Base-by-base conservation (phyloP, 148 eudicot species). In the Chenopodium formosanum region DNA sequence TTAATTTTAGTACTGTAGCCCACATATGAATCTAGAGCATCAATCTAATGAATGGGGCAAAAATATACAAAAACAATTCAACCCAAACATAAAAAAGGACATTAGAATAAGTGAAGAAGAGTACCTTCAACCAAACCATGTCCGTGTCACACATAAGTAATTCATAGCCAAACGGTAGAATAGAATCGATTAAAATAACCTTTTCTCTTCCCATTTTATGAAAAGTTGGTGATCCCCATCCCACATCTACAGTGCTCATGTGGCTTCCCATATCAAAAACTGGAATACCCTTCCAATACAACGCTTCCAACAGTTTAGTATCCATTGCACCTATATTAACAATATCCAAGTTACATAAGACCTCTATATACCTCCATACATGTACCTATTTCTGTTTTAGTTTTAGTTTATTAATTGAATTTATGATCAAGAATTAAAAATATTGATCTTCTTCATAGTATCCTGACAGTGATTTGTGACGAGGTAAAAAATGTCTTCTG, bases 191-290 rank as follows among this genome's bases (percentile, higher is more conserved):
- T 31, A 96, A 87, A 81, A 94, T 86, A 81, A 92, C 97, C 80
- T 96, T 96, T 83, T 96, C 99, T 83, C 99, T 89, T 78, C 99
- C 99, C 97, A 96, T 96, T 90, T 96, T 96, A 80, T 96, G 99
- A 90, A 96, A 96, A 66, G 98, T 90, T 80, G 94, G 93, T 70
- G 97, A 81, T 79, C 99, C 99, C 99, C 98, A 94, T 73, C 99
- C 99, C 86, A 91, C 98, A 91, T 96, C 99, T 74, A 88, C 53
- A 31, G 98, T 91, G 89, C 95, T 96, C 98, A 96, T 94, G 84
- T 94, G 97, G 86, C 99, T 96, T 64, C 92, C 99, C 98, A 96
- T 96, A 84, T 96, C 99, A 89, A 92, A 96, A 81, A 89, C 95
- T 22, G 99, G 99, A 78, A 96, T 75, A 64, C 97, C 98, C 87